Conservation (phyloP, 78 protist species). For the Reticulomyxa filosa region DNA sequence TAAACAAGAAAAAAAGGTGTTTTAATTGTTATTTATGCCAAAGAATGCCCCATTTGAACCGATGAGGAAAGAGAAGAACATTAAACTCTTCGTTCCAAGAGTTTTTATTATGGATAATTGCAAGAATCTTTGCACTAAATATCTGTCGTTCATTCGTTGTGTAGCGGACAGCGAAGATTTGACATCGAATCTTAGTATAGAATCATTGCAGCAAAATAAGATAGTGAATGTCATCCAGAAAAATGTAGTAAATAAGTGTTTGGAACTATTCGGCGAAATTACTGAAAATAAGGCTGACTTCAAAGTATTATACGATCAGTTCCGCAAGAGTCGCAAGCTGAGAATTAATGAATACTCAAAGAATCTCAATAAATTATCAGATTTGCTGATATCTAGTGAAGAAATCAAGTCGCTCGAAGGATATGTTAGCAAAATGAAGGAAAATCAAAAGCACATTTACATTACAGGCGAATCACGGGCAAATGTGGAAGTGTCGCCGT, state of each 20-base stretch:
- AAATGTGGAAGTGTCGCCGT: conserved; percentile 50
- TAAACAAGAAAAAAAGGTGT: no score
- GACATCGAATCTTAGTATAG: conserved; percentile 98
- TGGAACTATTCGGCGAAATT: conserved; percentile 87
- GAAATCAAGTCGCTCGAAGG: conserved; percentile 80
- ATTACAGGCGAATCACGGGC: conserved; percentile 91
- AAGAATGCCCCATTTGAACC: conserved; percentile 92
- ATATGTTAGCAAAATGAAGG: conserved; percentile 92
- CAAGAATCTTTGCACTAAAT: conserved; percentile 94
- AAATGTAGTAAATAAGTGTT: conserved; percentile 90
- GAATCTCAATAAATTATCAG: conserved; percentile 84
- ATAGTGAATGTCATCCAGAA: conserved; percentile 91
- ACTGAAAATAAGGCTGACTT: conserved; percentile 88
- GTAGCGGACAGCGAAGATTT: conserved; percentile 98
- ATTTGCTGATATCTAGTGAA: conserved; percentile 60
- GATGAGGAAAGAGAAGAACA: conserved; percentile 87
- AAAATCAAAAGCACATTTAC: conserved; percentile 92
- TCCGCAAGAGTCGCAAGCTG: conserved; percentile 88
- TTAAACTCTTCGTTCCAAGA: conserved; percentile 95
- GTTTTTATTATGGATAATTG: conserved; percentile 99
- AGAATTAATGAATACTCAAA: conserved; percentile 95
- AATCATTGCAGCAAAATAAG: conserved; percentile 95
- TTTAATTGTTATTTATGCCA: conserved; percentile 91
- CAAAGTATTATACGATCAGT: conserved; percentile 91
- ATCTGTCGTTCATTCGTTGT: conserved; percentile 86